phyloP scores from a whole-genome alignment of 257 asterid species.

The Petunia axillaris region DNA sequence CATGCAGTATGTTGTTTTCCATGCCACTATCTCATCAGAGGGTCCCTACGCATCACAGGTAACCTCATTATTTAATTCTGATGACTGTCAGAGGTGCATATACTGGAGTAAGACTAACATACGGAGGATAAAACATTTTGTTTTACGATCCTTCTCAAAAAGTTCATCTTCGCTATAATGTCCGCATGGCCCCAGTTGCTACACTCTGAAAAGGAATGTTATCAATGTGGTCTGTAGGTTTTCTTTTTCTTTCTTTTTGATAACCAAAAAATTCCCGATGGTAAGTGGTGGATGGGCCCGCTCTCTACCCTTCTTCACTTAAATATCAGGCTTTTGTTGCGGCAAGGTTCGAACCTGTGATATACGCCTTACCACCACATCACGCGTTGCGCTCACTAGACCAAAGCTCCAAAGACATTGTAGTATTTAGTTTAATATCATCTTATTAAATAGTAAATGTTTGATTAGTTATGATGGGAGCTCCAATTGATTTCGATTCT shows the following conservation, averaged over 20 bases:
- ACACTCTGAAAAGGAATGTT: neutral
- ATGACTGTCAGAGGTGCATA: neutral
- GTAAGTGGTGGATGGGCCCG: too few relatives aligned
- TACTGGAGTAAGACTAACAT: neutral
- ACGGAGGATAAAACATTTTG: neutral
- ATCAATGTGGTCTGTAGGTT: neutral
- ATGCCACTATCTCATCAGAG: constrained; percentile 81
- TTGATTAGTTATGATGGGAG: neutral
- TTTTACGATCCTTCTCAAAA: neutral
- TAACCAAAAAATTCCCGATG: too few relatives aligned
- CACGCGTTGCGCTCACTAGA: too few relatives aligned
- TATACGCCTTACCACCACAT: too few relatives aligned
- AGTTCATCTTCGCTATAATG: neutral
- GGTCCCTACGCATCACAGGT: constrained; percentile 95
- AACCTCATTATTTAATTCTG: constrained; percentile 22
- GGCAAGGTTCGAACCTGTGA: too few relatives aligned
- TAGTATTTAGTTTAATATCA: neutral
- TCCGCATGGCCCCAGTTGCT: neutral
- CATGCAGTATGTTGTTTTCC: constrained; percentile 89
- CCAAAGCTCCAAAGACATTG: too few relatives aligned
- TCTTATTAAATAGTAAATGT: neutral
- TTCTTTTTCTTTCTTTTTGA: too few relatives aligned
- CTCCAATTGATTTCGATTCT: neutral
- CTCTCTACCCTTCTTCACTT: too few relatives aligned
- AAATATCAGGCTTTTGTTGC: too few relatives aligned